Base-by-base conservation (phyloP, 148 eudicot species). In the Rhododendron griersonianum region DNA sequence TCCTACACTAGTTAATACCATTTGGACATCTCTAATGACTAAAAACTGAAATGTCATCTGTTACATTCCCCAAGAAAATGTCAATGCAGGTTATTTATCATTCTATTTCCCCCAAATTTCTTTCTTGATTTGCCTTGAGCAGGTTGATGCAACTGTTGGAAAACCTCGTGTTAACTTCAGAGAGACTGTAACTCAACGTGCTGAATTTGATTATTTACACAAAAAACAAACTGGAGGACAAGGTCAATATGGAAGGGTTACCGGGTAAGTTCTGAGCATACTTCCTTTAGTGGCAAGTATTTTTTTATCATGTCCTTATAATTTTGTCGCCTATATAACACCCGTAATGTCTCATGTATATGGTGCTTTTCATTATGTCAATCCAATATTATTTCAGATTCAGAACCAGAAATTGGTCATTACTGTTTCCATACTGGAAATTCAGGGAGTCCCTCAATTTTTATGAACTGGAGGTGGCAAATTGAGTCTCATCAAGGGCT, bases 211-310 rank as follows among this genome's bases (percentile, higher is more conserved):
- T 89, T 97, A 95, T 91, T 87, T 94, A 87, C 99, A 97, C 89
- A 97, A 97, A 91, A 97, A 97, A 90, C 99, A 97, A 92, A 90
- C 91, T 89, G 99, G 99, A 89, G 99, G 99, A 51, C 98, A 95
- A 86, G 98, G 99, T 81, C 99, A 97, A 88, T 97, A 93, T 83
- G 99, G 99, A 90, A 88, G 98, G 85, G 99, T 97, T 74, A 88
- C 91, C 74, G 99, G 99, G 99, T 95, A 93, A 91, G 92, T 25
- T 39, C 21, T 7, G 44, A 55, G 11, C 39, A 83, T 35, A 14
- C 44, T 59, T 0, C 85, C 33, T 44, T 59, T 19, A 3, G 4
- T 78, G 19, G 83, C 63, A 33, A 21, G 28, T 82, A 7, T 47
- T 1, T 51, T 28, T 37, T 65, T n/a, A 55, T 50, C 65, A 41